Conservation (phyloP, 768 basidiomycete genomes). For the Boletus reticulatus region DNA sequence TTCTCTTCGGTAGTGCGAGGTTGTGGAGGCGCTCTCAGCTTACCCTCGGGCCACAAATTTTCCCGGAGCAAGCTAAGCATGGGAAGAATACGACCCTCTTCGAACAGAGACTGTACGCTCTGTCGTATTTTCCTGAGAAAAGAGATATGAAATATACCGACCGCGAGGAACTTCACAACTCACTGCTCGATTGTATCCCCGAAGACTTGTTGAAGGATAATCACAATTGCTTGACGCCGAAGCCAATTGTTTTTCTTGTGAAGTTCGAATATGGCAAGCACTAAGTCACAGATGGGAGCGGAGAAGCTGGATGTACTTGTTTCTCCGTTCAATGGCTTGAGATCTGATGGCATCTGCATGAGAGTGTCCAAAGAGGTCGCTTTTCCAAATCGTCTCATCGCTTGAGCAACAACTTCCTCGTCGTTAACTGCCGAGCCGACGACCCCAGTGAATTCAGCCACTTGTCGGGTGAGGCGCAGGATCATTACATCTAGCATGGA, state of each 20-base stretch:
- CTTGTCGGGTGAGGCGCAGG: conserved; percentile 84
- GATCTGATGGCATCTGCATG: conserved; percentile 69
- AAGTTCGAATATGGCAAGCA: conserved; percentile 91
- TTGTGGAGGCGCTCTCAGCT: conserved; percentile 52
- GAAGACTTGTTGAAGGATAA: conserved; percentile 93
- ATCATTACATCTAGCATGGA: conserved; percentile 97
- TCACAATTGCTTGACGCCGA: conserved; percentile 90
- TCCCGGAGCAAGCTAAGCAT: conserved; percentile 69
- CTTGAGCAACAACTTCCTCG: conserved; percentile 82
- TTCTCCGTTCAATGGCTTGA: conserved; percentile 84
- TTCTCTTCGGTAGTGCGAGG: conserved; percentile 85
- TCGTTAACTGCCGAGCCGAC: conserved; percentile 76
- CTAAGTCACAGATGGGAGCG: conserved; percentile 89
- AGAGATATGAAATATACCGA: not conserved
- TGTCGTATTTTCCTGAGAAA: conserved; percentile 81
- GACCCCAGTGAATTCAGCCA: conserved; percentile 84
- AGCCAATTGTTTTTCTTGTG: conserved; percentile 98
- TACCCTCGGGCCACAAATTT: conserved; percentile 83
- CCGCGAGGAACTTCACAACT: conserved; percentile 19
- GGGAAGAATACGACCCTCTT: conserved; percentile 67
- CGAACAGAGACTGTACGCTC: conserved; percentile 58
- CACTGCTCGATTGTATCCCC: conserved; percentile 96
- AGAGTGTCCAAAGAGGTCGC: conserved; percentile 64
- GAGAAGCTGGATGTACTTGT: conserved; percentile 88
- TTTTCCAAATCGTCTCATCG: conserved; percentile 69